Evolutionary conservation across 2,329 filamentous ascomycete genomes (phyloP), one percentile per base, ranked within the genome.

Genomic region (Sclerotinia subarctica): DNA sequence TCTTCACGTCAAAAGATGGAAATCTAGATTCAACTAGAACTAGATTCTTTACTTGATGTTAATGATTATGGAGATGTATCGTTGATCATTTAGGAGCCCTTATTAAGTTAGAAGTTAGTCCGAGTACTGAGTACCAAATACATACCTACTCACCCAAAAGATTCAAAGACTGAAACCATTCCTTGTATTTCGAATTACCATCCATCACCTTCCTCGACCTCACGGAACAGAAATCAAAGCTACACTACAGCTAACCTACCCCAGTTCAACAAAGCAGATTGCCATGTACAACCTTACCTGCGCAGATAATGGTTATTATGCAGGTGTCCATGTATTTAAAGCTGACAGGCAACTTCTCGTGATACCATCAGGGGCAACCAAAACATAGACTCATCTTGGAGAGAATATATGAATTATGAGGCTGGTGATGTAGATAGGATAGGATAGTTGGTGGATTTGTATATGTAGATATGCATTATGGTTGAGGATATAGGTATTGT

Each of bases 271-370:
- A n/a, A n/a, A 47, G 42, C 21, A 60, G 42, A 47, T 59, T 59
- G 26, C 42, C 57, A 42, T 59, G 57, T 47, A 10, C 8, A 24
- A 21, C 56, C 17, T 26, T 32, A 7, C 2, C 15, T 24, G 15
- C 11, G 24, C 42, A 47, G 57, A 1, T 32, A 60, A 47, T n/a
- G 19, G 6, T 6, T 35, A 60, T 6, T 35, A 60, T 60, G 58
- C 58, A 60, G 58, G 44, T 60, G 57, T 13, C 42, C 57, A 46
- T 60, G 58, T 1, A 17, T 42, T 35, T 35, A 15, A 21, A 49
- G 58, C 44, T 59, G 57, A 59, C 42, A 59, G 56, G 24, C 26
- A 8, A 32, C 42, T 47, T 47, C 26, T 60, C 2, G 57, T 59
- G 57, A 32, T 21, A 47, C 57, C 2, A 15, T 35, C 19, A 47